A percentile compares a stretch with the other conserved stretches of the same genome.
These are phyloP conservation scores for Penstemon eatonii DNA, from an alignment of 257 asterid species.

Conservation along the genomic window DNA sequence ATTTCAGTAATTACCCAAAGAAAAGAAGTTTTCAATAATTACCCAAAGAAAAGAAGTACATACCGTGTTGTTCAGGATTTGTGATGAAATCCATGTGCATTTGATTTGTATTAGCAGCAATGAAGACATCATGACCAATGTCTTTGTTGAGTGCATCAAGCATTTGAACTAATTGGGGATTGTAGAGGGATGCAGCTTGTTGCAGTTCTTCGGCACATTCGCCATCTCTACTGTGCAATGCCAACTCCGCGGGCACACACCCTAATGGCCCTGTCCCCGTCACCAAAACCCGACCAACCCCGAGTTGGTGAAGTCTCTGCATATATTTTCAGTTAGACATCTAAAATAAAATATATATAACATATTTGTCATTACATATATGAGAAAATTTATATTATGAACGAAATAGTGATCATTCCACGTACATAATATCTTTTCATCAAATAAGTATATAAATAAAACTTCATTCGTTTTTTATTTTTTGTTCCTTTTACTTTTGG, in stretches of 20 bases:
- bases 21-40: neutral
- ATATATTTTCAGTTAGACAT: neutral
- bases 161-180: conserved; percentile 61
- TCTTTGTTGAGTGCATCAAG: conserved; percentile 50
- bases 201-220: conserved; percentile 62
- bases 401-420: too few species aligned
- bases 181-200: conserved; percentile 59
- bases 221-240: conserved; percentile 50
- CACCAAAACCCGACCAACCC: conserved; percentile 68
- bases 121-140: conserved; percentile 48
- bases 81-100: conserved; percentile 62
- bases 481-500: too few species aligned
- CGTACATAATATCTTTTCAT: too few species aligned
- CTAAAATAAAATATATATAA: too few species aligned
- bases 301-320: conserved; percentile 56
- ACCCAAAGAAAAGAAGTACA: neutral
- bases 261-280: conserved; percentile 93
- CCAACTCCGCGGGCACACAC: conserved; percentile 84
- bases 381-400: too few species aligned
- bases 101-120: conserved; percentile 61
- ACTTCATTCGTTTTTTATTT: too few species aligned
- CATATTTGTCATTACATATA: too few species aligned
- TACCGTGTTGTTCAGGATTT: conserved; percentile 66
- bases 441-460: too few species aligned
- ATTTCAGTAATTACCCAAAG: neutral